Conservation (phyloP, 768 basidiomycete species). For the Thelephora ganbajun region DNA sequence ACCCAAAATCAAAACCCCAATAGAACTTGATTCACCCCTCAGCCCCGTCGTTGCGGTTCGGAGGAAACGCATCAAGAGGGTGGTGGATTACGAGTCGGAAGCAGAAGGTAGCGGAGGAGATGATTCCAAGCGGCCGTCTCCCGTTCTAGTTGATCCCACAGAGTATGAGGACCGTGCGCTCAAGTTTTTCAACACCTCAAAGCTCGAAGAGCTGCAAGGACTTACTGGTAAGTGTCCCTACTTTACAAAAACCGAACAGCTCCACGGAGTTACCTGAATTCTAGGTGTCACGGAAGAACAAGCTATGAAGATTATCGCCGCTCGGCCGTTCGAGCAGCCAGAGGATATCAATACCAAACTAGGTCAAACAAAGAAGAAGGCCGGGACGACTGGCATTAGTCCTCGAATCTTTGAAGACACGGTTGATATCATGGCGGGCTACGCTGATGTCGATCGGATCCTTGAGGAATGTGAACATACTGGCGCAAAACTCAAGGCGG, state of each 20-base stretch:
- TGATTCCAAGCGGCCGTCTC: conserved; percentile 14
- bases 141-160: conserved; percentile 18
- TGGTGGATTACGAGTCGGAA: conserved; percentile 60
- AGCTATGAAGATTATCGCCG: conserved; percentile 59
- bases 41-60: conserved; percentile 27
- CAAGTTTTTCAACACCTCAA: conserved; percentile 54
- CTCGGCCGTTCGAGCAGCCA: conserved; percentile 69
- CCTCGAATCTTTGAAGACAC: conserved; percentile 87
- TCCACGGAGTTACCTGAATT: background rate
- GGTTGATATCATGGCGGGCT: conserved; percentile 69
- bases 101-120: conserved; percentile 37
- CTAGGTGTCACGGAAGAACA: conserved; percentile 72
- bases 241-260: background rate
- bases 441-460: conserved; percentile 78
- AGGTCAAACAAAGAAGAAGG: conserved; percentile 78
- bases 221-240: conserved; percentile 42
- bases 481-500: conserved; percentile 54
- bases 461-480: conserved; percentile 82
- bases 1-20: conserved; percentile 22
- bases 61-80: conserved; percentile 41
- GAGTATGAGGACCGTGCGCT: conserved; percentile 37
- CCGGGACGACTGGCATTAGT: conserved; percentile 71
- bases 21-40: conserved; percentile 23
- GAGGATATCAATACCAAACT: conserved; percentile 68
- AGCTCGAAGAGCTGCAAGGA: conserved; percentile 53